Evolutionary conservation across 305 asterid species (phyloP), one percentile per base, ranked within the genome.

Genomic region (Fraxinus platypoda): DNA sequence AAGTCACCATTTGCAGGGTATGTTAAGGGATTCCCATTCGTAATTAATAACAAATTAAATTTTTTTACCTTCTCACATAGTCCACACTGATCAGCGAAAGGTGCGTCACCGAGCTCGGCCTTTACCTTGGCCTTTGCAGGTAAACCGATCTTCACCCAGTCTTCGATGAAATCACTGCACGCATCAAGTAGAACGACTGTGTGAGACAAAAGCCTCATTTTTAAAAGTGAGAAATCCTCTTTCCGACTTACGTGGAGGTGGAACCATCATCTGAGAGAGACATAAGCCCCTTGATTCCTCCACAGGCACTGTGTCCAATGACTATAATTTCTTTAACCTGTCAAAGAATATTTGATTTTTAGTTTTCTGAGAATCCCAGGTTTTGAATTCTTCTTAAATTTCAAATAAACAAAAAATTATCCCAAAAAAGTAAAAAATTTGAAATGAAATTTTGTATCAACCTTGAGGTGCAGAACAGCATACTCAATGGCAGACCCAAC

Each of bases 231-330:
- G 13, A 30, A 70, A 28, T 68, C 37, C 0, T 11, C 2, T 28
- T 68, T 68, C 31, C 7, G 33, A 62, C 72, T 86, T 87, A 93
- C 98, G 99, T 95, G 82, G 85, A 74, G 54, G 89, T 79, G 76
- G 94, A 64, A 79, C 95, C 98, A 68, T 94, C 91, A 7, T 59
- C 90, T 8, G 94, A 85, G 83, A 95, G 89, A 84, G 97, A 91
- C 97, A 95, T 90, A 86, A 95, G 97, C n/a, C 97, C 99, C 87
- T 95, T 95, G 78, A 95, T 95, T 49, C 98, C 99, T 83, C 99
- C 99, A 82, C 99, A 94, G 34, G 92, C 90, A 33, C 99, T 95
- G 90, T 95, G 99, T 23, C 99, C 99, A 82, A 95, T 93, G 77
- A 95, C 99, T 6, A 94, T 88, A 23, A 95, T 95, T 82, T 91